phyloP scores from a whole-genome alignment of 2,329 filamentous ascomycete species.

The Dactylellina drechsleri region DNA sequence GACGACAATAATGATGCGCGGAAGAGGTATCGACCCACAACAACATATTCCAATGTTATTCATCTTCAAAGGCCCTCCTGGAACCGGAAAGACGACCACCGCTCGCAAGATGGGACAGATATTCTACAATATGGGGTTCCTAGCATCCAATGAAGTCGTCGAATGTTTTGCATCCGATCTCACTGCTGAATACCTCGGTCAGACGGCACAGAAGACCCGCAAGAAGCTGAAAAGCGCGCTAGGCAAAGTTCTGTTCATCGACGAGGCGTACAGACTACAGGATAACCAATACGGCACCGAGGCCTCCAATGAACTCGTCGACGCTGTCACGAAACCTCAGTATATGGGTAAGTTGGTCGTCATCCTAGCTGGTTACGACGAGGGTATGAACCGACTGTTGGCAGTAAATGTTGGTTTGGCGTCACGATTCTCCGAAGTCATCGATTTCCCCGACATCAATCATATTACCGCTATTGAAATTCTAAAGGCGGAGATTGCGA shows the following conservation, averaged over 20 bases:
- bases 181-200: constrained; percentile 74
- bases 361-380: constrained; percentile 75
- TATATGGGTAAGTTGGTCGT: constrained; percentile 72
- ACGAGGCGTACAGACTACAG: constrained; percentile 75
- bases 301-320: constrained; percentile 68
- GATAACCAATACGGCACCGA: constrained; percentile 70
- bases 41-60: constrained; percentile 74
- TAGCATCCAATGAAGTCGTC: constrained; percentile 70
- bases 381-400: constrained; percentile 74
- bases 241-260: constrained; percentile 75
- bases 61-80: constrained; percentile 73
- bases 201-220: constrained; percentile 74
- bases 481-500: constrained; percentile 60
- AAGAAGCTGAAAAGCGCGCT: constrained; percentile 70
- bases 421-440: constrained; percentile 72
- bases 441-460: constrained; percentile 68
- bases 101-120: constrained; percentile 79
- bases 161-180: constrained; percentile 76
- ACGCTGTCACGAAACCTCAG: constrained; percentile 67
- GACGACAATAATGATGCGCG: constrained; percentile 66
- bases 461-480: constrained; percentile 64
- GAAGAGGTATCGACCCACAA: constrained; percentile 67
- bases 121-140: constrained; percentile 78
- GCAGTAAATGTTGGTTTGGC: constrained; percentile 71
- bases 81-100: constrained; percentile 77